phyloP scores from a whole-genome alignment of 805 yeast species.

The Kregervanrija fluxuum region DNA sequence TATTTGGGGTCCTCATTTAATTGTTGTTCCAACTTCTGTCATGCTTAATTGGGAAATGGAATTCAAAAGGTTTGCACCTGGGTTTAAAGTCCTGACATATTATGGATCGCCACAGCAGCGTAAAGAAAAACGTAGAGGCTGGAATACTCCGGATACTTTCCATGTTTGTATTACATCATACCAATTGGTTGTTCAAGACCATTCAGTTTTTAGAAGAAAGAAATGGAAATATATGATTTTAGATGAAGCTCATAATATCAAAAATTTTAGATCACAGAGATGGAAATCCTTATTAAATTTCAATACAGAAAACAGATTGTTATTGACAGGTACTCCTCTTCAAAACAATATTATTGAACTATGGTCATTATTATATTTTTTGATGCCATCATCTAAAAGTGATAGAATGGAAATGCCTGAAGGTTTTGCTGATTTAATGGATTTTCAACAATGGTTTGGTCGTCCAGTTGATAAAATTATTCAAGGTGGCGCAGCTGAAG shows the following conservation, averaged over 20 bases:
- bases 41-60: constrained; percentile 99
- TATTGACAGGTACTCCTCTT: constrained; percentile 94
- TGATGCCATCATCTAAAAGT: constrained; percentile 82
- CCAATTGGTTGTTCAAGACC: constrained; percentile 96
- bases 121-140: constrained; percentile 90
- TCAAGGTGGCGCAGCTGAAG: constrained; percentile 47
- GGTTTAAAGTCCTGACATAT: constrained; percentile 89
- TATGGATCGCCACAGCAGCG: constrained; percentile 97
- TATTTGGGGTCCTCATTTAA: constrained; percentile 96
- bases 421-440: constrained; percentile 93
- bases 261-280: constrained; percentile 90
- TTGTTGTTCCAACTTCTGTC: constrained; percentile 96
- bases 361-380: constrained; percentile 90
- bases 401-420: constrained; percentile 67
- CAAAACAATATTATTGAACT: constrained; percentile 92
- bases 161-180: constrained; percentile 97
- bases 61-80: constrained; percentile 96
- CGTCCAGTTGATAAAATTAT: constrained; percentile 89
- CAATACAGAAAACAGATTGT: constrained; percentile 79
- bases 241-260: constrained; percentile 97
- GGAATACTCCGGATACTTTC: constrained; percentile 95
- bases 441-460: constrained; percentile 99
- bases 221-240: constrained; percentile 94
- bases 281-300: constrained; percentile 96
- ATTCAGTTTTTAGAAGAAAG: constrained; percentile 84